Evolutionary conservation across 345 rosid species (phyloP).

Genomic region (Mercurialis annua): DNA sequence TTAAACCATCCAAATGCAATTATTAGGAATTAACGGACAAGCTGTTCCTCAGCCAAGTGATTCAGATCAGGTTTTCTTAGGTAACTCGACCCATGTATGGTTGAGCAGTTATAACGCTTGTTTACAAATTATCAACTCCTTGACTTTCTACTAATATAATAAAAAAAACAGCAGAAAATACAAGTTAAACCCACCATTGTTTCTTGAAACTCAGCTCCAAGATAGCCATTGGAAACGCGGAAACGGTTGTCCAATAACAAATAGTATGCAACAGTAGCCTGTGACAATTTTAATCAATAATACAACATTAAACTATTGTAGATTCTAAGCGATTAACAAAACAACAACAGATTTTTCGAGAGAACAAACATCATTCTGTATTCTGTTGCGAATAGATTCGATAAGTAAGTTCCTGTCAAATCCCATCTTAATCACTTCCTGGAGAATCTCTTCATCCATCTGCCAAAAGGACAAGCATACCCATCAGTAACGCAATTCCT

Average conservation of each 20-base stretch:
- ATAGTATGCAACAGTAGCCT: slow-evolving; percentile 96
- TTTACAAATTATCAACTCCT: too few species aligned
- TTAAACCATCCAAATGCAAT: neutral
- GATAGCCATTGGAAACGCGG: slow-evolving; percentile 72
- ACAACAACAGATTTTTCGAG: slow-evolving; percentile 12
- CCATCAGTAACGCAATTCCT: neutral
- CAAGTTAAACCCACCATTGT: slow-evolving; percentile 54
- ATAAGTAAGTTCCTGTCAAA: slow-evolving; percentile 64
- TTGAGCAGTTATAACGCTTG: neutral
- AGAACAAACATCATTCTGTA: slow-evolving; percentile 65
- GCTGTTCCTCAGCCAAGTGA: neutral
- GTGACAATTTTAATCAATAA: slow-evolving; percentile 24
- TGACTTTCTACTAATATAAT: neutral
- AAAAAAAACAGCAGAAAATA: neutral
- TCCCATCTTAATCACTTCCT: slow-evolving; percentile 69
- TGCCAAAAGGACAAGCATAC: slow-evolving; percentile 33
- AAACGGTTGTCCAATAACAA: slow-evolving; percentile 72
- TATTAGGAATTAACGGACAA: neutral
- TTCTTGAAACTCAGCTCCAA: slow-evolving; percentile 75
- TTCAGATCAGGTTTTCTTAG: neutral
- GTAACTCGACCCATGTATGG: neutral
- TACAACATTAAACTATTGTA: neutral
- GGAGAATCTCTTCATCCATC: slow-evolving; percentile 89
- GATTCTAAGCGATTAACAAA: neutral
- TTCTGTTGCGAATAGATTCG: slow-evolving; percentile 76